Conservation (phyloP, 257 asterid species). For the Solanum dulcamara region DNA sequence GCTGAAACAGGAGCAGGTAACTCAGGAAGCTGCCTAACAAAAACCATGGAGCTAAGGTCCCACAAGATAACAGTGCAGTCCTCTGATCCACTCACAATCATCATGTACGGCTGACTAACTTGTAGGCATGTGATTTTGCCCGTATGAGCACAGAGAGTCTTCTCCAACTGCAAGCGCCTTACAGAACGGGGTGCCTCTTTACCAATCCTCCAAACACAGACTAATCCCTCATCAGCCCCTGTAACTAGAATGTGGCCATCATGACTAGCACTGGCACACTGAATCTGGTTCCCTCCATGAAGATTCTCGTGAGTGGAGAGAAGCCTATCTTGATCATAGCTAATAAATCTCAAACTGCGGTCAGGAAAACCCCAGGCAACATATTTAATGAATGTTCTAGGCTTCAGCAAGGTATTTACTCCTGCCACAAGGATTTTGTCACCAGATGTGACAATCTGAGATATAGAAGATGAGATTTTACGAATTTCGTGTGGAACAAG, state of each 20-base stretch:
- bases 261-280: constrained; percentile 79
- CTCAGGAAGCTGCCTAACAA: constrained; percentile 83
- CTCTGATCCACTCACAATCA: constrained; percentile 93
- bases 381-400: constrained; percentile 62
- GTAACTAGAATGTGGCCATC: constrained; percentile 85
- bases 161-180: constrained; percentile 53
- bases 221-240: constrained; percentile 86
- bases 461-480: constrained; percentile 59
- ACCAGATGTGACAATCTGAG: constrained; percentile 54
- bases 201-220: constrained; percentile 79
- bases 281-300: constrained; percentile 96
- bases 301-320: constrained; percentile 93
- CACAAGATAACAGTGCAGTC: constrained; percentile 82
- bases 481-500: constrained; percentile 82
- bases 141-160: constrained; percentile 81
- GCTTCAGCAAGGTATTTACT: constrained; percentile 63
- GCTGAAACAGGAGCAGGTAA: constrained; percentile 87
- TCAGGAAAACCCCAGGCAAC: constrained; percentile 98
- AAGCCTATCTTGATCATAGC: constrained; percentile 86
- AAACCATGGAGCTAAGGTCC: constrained; percentile 90
- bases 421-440: constrained; percentile 85
- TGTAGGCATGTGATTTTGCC: constrained; percentile 76
- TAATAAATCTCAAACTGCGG: constrained; percentile 76
- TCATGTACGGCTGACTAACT: constrained; percentile 95
- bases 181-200: constrained; percentile 69